These are phyloP conservation scores for Aspergillus piperis DNA, from an alignment of 2,329 filamentous ascomycete species.

Conservation along the genomic window DNA sequence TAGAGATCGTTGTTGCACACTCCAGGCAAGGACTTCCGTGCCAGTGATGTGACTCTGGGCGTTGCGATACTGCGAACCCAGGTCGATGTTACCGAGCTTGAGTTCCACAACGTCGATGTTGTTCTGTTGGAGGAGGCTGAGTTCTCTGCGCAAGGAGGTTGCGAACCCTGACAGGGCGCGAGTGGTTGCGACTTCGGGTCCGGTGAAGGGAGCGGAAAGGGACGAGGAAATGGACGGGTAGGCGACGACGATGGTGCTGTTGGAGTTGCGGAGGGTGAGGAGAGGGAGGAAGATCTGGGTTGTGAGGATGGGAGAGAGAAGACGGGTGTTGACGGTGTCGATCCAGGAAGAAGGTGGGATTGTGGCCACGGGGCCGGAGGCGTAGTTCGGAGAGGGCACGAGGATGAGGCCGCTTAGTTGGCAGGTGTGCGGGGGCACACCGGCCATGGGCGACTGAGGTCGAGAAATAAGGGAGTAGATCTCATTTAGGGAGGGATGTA, in stretches of 20 bases:
- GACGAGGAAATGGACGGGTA: constrained; percentile 50
- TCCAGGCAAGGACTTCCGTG: constrained; percentile 64
- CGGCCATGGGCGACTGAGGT: constrained; percentile 74
- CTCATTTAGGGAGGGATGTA: constrained; percentile 68
- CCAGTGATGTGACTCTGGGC: constrained; percentile 45
- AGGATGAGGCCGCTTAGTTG: constrained; percentile 78
- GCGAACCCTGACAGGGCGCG: constrained; percentile 86
- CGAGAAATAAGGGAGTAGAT: constrained; percentile 71
- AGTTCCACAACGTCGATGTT: constrained; percentile 77
- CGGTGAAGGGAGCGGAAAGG: constrained; percentile 50
- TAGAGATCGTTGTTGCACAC: constrained; percentile 54
- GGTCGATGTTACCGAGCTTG: constrained; percentile 88
- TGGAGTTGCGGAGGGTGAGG: constrained; percentile 61
- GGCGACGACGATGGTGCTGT: constrained; percentile 47
- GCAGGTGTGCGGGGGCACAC: constrained; percentile 73
- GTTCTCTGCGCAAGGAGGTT: constrained; percentile 75
- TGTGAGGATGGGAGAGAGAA: constrained; percentile 84
- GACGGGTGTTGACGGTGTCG: constrained; percentile 87
- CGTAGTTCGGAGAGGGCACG: constrained; percentile 76
- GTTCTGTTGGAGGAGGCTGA: constrained; percentile 65
- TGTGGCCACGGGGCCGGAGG: constrained; percentile 80
- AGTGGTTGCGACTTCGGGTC: constrained; percentile 82
- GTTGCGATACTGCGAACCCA: constrained; percentile 61
- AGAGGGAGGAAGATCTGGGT: constrained; percentile 87
- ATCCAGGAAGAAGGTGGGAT: constrained; percentile 82